Evolutionary conservation across 345 rosid genomes (phyloP).

Genomic region (Raphanus sativus): DNA sequence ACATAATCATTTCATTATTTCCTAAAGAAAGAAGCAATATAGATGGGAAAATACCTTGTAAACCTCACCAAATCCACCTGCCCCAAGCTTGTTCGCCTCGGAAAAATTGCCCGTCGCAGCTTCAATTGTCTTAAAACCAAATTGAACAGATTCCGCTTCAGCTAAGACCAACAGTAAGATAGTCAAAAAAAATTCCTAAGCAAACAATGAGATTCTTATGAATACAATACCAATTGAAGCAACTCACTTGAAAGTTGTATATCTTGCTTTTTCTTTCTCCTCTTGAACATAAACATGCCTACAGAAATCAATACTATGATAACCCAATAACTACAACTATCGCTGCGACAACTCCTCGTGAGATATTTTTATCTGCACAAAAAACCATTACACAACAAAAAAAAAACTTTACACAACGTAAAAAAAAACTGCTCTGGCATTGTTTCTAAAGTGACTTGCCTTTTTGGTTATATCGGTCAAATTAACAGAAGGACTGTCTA

Average conservation of each 20-base stretch:
- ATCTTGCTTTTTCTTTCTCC: conserved; percentile 11
- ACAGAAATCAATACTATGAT: conserved; percentile 9
- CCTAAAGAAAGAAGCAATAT: not conserved
- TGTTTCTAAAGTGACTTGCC: not conserved
- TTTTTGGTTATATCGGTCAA: not conserved
- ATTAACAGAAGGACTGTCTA: not conserved
- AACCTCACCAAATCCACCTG: conserved; percentile 60
- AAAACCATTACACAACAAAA: not conserved
- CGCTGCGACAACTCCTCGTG: not conserved
- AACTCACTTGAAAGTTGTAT: conserved; percentile 22
- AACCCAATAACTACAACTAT: conserved; percentile 8
- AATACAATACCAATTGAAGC: not conserved
- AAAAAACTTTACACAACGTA: not conserved
- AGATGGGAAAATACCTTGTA: conserved; percentile 43
- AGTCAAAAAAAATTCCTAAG: not conserved
- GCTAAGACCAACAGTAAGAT: conserved; percentile 32
- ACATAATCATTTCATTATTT: not conserved
- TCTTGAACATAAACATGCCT: conserved; percentile 10
- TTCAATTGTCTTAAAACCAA: conserved; percentile 43
- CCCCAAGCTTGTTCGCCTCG: conserved; percentile 41
- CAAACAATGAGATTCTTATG: not conserved
- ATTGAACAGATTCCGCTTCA: conserved; percentile 48
- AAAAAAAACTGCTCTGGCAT: not conserved
- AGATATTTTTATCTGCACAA: not conserved
- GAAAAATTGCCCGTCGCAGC: conserved; percentile 53